phyloP scores from a whole-genome alignment of 768 basidiomycete species.

The Fomitopsis pulvina region DNA sequence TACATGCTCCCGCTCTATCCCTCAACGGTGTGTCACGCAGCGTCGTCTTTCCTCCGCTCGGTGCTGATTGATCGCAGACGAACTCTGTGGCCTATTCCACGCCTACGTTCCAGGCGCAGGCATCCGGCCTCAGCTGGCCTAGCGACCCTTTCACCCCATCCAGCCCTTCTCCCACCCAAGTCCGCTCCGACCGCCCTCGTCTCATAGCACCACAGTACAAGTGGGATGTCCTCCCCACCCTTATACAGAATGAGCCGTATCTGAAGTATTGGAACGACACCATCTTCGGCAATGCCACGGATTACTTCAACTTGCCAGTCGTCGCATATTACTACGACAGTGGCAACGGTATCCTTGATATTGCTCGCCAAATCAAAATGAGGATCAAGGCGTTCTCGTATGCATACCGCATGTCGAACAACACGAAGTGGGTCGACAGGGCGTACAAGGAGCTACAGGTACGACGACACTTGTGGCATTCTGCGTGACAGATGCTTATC shows the following conservation, averaged over 20 bases:
- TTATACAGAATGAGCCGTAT: constrained; percentile 84
- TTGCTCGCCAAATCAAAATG: constrained; percentile 83
- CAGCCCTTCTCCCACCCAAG: constrained; percentile 49
- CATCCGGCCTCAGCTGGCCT: constrained; percentile 63
- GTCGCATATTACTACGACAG: constrained; percentile 74
- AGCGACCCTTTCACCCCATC: constrained; percentile 66
- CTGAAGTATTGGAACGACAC: constrained; percentile 83
- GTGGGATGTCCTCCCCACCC: constrained; percentile 73
- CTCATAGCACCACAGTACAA: constrained; percentile 89
- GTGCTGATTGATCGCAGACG: constrained; percentile 40
- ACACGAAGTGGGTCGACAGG: constrained; percentile 88
- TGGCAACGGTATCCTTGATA: constrained; percentile 86
- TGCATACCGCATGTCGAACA: constrained; percentile 84
- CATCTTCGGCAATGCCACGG: constrained; percentile 83
- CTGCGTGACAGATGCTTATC: not conserved
- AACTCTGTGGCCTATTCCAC: constrained; percentile 62
- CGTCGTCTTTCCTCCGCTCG: not conserved
- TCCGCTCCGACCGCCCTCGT: constrained; percentile 79
- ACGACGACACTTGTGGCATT: constrained; percentile 17
- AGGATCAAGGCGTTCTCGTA: constrained; percentile 91
- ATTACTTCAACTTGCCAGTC: constrained; percentile 56
- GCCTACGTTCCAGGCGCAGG: constrained; percentile 65
- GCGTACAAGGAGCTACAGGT: constrained; percentile 81
- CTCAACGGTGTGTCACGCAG: constrained; percentile 64
- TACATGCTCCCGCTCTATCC: constrained; percentile 85